Evolutionary conservation across 805 yeast genomes (phyloP).

Genomic region (Saccharomycopsis amapae): DNA sequence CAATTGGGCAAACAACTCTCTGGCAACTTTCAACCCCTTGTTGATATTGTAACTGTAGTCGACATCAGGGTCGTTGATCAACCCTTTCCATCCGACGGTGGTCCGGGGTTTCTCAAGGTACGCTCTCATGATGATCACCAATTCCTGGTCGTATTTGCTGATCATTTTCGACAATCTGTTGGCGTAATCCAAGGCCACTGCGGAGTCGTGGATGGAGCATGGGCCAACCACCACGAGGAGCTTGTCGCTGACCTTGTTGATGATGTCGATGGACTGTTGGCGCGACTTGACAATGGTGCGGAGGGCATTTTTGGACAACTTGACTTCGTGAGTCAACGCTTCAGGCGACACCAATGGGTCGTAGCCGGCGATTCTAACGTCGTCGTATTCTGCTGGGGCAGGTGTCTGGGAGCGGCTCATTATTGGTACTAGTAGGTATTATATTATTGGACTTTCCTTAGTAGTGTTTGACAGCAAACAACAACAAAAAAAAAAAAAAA

Average conservation of each 20-base stretch:
- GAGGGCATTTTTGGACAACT: slow-evolving; percentile 53
- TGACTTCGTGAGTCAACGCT: slow-evolving; percentile 78
- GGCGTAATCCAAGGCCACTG: slow-evolving; percentile 87
- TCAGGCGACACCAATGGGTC: slow-evolving; percentile 96
- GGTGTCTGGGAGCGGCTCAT: slow-evolving; percentile 7
- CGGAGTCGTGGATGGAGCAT: slow-evolving; percentile 93
- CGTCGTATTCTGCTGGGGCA: slow-evolving; percentile 36
- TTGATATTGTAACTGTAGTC: slow-evolving; percentile 89
- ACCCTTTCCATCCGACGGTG: slow-evolving; percentile 98
- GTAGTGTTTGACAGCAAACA: no score
- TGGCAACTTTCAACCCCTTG: slow-evolving; percentile 84
- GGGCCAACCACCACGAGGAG: slow-evolving; percentile 90
- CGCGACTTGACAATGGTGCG: slow-evolving; percentile 69
- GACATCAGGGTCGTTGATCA: slow-evolving; percentile 94
- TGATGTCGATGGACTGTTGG: slow-evolving; percentile 61
- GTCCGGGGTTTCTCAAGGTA: slow-evolving; percentile 97
- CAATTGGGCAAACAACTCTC: slow-evolving; percentile 78
- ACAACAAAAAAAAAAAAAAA: no score
- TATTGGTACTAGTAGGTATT: no score
- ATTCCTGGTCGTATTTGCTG: slow-evolving; percentile 61
- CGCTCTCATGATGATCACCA: slow-evolving; percentile 92
- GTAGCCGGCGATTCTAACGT: slow-evolving; percentile 79
- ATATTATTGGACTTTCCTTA: no score
- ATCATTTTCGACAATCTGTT: slow-evolving; percentile 50
- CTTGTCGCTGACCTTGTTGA: slow-evolving; percentile 81